Evolutionary conservation across 345 rosid genomes (phyloP).

Genomic region (Clausena lansium): DNA sequence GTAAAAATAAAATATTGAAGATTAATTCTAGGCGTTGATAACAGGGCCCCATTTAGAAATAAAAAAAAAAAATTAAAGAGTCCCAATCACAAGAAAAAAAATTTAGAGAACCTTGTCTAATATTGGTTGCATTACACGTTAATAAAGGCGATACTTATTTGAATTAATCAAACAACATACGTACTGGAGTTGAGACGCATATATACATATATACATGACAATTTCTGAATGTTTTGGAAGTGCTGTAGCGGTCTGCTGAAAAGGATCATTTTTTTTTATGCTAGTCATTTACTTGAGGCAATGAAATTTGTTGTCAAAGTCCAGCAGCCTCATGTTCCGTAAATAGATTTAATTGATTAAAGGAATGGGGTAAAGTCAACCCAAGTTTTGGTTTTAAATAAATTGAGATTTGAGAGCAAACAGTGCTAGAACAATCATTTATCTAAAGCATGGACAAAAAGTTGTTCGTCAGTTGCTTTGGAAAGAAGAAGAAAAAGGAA

Average conservation of each 20-base stretch:
- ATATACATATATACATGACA: too few relatives aligned
- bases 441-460: constrained; percentile 1
- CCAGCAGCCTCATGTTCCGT: background rate
- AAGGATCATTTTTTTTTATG: background rate
- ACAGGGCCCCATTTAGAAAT: background rate
- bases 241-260: too few relatives aligned
- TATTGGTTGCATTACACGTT: background rate
- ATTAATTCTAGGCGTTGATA: background rate
- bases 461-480: constrained; percentile 21
- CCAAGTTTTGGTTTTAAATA: background rate
- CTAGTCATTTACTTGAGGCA: background rate
- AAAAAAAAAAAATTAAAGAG: background rate
- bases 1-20: background rate
- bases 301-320: background rate
- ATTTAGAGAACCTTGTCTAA: background rate
- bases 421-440: background rate
- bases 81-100: background rate
- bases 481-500: constrained; percentile 26
- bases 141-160: background rate
- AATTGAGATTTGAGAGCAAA: background rate
- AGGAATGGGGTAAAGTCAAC: background rate
- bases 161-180: background rate
- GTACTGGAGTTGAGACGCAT: too few relatives aligned
- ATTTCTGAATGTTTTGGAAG: background rate
- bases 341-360: background rate